These are phyloP conservation scores for Fusarium decemcellulare DNA, from an alignment of 2,329 filamentous ascomycete species.

Conservation along the genomic window DNA sequence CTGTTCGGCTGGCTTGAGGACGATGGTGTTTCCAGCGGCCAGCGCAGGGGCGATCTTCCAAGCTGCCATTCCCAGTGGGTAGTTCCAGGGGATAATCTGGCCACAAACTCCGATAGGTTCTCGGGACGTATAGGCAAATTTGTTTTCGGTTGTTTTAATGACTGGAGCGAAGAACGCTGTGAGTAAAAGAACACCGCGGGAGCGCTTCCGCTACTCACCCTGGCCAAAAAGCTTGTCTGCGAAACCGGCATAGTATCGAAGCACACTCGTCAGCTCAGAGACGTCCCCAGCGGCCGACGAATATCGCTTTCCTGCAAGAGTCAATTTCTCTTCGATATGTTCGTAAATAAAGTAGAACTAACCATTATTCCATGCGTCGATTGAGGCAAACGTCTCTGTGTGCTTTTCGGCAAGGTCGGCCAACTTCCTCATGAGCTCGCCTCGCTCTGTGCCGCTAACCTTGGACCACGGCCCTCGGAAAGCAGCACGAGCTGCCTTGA, in stretches of 20 bases:
- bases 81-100: conserved; percentile 72
- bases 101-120: conserved; percentile 83
- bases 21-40: conserved; percentile 65
- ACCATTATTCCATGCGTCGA: conserved; percentile 58
- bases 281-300: not conserved
- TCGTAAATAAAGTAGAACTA: too few relatives aligned
- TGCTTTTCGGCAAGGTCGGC: conserved; percentile 5
- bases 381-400: conserved; percentile 50
- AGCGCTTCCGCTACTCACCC: not conserved
- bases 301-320: not conserved
- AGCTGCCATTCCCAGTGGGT: conserved; percentile 3
- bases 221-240: not conserved
- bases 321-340: too few relatives aligned
- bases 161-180: not conserved
- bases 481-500: conserved; percentile 4
- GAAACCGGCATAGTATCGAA: not conserved
- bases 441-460: not conserved
- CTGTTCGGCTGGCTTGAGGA: conserved; percentile 60
- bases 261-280: not conserved
- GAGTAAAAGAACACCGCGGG: too few relatives aligned
- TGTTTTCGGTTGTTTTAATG: conserved; percentile 68
- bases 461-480: conserved; percentile 7
- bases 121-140: conserved; percentile 80
- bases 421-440: conserved; percentile 6
- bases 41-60: conserved; percentile 14